phyloP scores from a whole-genome alignment of 371 early-diverging fungal genomes.

The Lichtheimia ramosa region DNA sequence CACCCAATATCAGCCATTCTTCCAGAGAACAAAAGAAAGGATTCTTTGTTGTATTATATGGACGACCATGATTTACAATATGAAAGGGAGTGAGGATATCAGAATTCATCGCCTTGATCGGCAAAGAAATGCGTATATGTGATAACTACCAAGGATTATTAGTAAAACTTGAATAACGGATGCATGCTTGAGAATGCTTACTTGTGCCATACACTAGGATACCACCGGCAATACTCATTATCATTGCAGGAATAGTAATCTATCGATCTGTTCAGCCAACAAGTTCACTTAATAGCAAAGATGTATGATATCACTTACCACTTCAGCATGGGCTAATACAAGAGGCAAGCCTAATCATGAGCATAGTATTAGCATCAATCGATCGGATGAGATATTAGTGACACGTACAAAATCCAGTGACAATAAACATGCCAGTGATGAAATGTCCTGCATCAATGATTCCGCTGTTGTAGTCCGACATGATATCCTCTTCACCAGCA shows the following conservation, averaged over 20 bases:
- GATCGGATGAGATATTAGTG: background rate
- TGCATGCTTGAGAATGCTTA: slow-evolving; percentile 25
- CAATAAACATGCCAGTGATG: slow-evolving; percentile 87
- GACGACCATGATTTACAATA: too few relatives aligned
- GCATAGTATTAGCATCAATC: background rate
- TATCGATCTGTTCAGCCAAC: too few relatives aligned
- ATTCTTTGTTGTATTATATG: too few relatives aligned
- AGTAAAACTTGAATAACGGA: background rate
- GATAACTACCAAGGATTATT: slow-evolving; percentile 27
- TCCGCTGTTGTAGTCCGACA: slow-evolving; percentile 78
- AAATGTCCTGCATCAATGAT: slow-evolving; percentile 89
- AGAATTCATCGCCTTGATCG: slow-evolving; percentile 43
- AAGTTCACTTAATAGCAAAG: too few relatives aligned
- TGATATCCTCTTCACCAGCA: slow-evolving; percentile 71
- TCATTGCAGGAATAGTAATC: slow-evolving; percentile 80
- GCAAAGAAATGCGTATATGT: slow-evolving; percentile 52
- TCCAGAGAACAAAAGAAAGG: too few relatives aligned
- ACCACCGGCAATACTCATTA: slow-evolving; percentile 87
- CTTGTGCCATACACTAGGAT: slow-evolving; percentile 86
- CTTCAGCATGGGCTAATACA: slow-evolving; percentile 73
- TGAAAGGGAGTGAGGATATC: slow-evolving; percentile 9
- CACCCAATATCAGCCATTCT: too few relatives aligned
- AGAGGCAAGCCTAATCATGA: slow-evolving; percentile 57
- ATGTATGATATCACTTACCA: slow-evolving; percentile 40
- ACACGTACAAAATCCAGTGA: slow-evolving; percentile 84